Conservation (phyloP, 345 rosid genomes). For the Salix suchowensis region DNA sequence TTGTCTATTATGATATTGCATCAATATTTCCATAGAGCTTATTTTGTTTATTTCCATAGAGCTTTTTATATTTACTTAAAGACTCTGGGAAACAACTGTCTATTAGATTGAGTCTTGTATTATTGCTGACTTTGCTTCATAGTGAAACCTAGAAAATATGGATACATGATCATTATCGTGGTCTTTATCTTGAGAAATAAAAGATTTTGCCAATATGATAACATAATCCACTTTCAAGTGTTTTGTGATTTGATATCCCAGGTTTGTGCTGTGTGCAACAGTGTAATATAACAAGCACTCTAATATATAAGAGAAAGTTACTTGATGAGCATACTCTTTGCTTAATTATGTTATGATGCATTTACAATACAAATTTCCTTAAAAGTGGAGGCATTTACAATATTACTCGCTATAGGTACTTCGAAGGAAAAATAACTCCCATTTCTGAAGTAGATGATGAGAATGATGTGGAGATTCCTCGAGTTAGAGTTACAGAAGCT, state of each 20-base stretch:
- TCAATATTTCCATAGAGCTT: background rate
- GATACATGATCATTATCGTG: background rate
- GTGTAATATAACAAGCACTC: background rate
- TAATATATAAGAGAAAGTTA: background rate
- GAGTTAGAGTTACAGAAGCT: slow-evolving; percentile 64
- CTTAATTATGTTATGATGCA: background rate
- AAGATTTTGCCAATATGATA: background rate
- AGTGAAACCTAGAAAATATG: background rate
- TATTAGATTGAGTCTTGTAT: background rate
- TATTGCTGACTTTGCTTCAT: background rate
- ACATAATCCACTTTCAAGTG: background rate
- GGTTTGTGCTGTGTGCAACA: background rate
- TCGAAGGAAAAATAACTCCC: slow-evolving; percentile 75
- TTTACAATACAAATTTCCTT: background rate
- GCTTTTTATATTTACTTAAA: background rate
- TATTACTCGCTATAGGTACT: slow-evolving; percentile 52
- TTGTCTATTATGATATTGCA: background rate
- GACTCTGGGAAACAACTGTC: background rate
- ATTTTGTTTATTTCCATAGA: background rate
- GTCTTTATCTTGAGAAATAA: background rate
- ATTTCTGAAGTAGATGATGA: slow-evolving; percentile 55
- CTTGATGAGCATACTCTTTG: background rate
- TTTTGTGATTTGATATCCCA: background rate
- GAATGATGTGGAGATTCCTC: slow-evolving; percentile 39
- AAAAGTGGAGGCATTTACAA: background rate